Base-by-base conservation (phyloP, 2,329 filamentous ascomycete species). In the Colletotrichum sp. region DNA sequence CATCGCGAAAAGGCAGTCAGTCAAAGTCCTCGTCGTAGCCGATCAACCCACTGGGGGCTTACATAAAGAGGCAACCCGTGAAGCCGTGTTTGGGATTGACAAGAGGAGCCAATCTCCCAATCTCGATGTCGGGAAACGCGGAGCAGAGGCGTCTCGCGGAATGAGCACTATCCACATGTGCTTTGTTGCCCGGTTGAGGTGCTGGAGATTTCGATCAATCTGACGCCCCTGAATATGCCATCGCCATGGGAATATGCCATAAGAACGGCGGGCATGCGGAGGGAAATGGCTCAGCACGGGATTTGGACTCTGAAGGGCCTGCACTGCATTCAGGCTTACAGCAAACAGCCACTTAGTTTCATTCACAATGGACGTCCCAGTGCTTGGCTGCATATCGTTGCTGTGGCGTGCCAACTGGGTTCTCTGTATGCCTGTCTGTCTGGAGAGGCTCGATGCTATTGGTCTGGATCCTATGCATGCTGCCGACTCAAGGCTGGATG, bases 101-200 rank as follows among this genome's bases (percentile, higher is more conserved):
- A n/a, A 54, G 34, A 61, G 61, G 59, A 33, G 38, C 65, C 51
- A 66, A 74, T 71, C 72, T 71, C 55, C 65, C 58, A 66, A 74
- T 74, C 72, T 71, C 21, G 34, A 71, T 51, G 34, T 63, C 57
- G 69, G 62, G 27, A 62, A 66, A 71, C 38, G 58, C 61, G 67
- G 71, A 36, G 68, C 66, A 38, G 57, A 59, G 51, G n/a, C 36
- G 24, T 47, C 34, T 72, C 62, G 62, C 62, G 72, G 55, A 71
- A 71, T 74, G 68, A 74, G 29, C 43, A 51, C 62, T 67, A 67
- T 51, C 72, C 72, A 74, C 62, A 58, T 9, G 62, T 34, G 63
- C 34, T 38, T 62, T 72, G 72, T 74, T 72, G 68, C 55, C 63
- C 55, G 62, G 72, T 47, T 57, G 67, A 71, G 68, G 29, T 63